Evolutionary conservation across 176 grass and related monocot genomes (phyloP), one percentile per base, ranked within the genome.

Genomic region (Avena atlantica): DNA sequence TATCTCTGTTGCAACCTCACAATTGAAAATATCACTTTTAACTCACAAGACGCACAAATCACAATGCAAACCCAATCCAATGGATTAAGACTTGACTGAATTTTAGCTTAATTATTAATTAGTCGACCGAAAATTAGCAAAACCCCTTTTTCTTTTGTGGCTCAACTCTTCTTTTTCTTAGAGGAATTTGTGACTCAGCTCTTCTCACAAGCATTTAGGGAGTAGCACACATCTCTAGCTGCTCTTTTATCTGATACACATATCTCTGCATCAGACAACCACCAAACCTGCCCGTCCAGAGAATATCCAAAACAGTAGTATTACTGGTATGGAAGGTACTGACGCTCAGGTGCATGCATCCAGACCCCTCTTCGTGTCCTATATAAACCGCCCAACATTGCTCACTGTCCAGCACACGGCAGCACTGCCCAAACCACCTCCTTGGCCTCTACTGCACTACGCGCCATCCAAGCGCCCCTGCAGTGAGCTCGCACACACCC

Each of bases 381-480:
- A 92, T 92, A 92, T 92, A 92, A 92, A 86, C 66, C 2, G 64
- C 53, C 83, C 83, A 61, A 53, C 45, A 6, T 36, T 29, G 72
- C 51, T 81, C 71, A 23, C 47, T 82, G 63, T 57, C 58, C 82
- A 86, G 17, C 79, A 31, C 83, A 81, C 53, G 60, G 81, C 85
- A 58, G 48, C 15, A 89, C 83, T 85, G 64, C 64, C 55, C 83
- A 66, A 86, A 86, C 83, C 63, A 82, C 90, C 90, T 78, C 63
- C 48, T 86, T 81, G 69, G 81, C 70, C 29, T 78, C 66, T 25
- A 73, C 76, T 20, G 71, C 37, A 3, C 56, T 9, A 71, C 55
- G 62, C 84, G 9, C 82, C 29, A 47, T 78, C 17, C 73, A 20
- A 78, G 69, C 50, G 49, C 27, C 49, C 23, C 17, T 42, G 40